phyloP scores from a whole-genome alignment of 2,329 filamentous ascomycete species.

The Alternaria sp. region DNA sequence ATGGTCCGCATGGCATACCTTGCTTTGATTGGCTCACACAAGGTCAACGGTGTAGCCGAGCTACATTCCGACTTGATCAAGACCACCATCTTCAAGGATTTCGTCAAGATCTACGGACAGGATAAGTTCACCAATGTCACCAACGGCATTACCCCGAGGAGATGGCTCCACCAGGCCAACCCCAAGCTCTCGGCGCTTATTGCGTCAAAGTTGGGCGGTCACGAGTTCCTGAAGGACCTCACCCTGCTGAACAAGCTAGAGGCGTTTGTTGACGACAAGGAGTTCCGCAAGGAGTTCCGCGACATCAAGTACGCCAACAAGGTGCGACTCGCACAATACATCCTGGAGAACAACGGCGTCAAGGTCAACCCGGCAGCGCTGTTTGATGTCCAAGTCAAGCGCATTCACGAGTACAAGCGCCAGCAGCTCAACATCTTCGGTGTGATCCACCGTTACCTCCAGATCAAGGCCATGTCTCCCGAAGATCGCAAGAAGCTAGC shows the following conservation, averaged over 20 bases:
- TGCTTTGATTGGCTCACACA: slow-evolving; percentile 96
- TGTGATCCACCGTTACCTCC: slow-evolving; percentile 91
- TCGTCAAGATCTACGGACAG: slow-evolving; percentile 90
- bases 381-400: slow-evolving; percentile 98
- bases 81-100: slow-evolving; percentile 99
- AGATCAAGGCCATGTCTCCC: slow-evolving; percentile 82
- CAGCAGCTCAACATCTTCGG: slow-evolving; percentile 99
- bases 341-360: slow-evolving; percentile 80
- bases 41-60: slow-evolving; percentile 98
- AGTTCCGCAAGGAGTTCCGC: slow-evolving; percentile 92
- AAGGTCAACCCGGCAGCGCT: slow-evolving; percentile 85
- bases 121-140: slow-evolving; percentile 99
- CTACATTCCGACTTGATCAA: slow-evolving; percentile 97
- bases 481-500: slow-evolving; percentile 86
- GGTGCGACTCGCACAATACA: slow-evolving; percentile 86
- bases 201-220: slow-evolving; percentile 81
- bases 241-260: slow-evolving; percentile 87
- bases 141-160: slow-evolving; percentile 93
- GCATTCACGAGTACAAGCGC: slow-evolving; percentile 98
- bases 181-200: slow-evolving; percentile 91
- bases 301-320: slow-evolving; percentile 98
- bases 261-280: slow-evolving; percentile 80
- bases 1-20: slow-evolving; percentile 98
- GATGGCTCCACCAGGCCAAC: slow-evolving; percentile 98
- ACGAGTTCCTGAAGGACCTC: slow-evolving; percentile 88